Evolutionary conservation across 768 basidiomycete species (phyloP).

Genomic region (Amanita pseudoporphyria): DNA sequence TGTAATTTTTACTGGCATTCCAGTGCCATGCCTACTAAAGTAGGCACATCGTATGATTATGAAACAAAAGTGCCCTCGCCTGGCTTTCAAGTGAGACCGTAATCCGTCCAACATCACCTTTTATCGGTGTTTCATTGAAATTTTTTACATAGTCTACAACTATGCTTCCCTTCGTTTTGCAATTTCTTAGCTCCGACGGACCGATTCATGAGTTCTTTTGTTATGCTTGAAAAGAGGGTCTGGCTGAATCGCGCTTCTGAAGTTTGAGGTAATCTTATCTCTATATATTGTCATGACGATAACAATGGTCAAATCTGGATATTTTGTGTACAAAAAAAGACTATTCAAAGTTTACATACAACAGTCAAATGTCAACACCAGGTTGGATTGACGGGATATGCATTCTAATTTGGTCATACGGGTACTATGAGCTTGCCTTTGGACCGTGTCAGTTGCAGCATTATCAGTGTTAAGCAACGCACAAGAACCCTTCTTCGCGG

Average conservation of each 20-base stretch:
- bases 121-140: constrained; percentile 11
- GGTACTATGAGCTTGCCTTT: no score
- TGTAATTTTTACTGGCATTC: constrained; percentile 9
- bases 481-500: no score
- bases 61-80: constrained; percentile 28
- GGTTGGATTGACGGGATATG: no score
- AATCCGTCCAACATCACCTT: constrained; percentile 45
- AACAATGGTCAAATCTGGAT: constrained; percentile 49
- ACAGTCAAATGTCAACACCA: no score
- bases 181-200: constrained; percentile 16
- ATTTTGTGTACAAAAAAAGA: no score
- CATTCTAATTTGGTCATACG: no score
- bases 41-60: background rate
- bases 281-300: constrained; percentile 51
- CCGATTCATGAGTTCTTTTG: constrained; percentile 13
- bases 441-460: no score
- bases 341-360: no score
- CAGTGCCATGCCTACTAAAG: constrained; percentile 37
- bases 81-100: constrained; percentile 52
- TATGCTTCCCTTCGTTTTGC: constrained; percentile 30
- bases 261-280: constrained; percentile 21
- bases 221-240: constrained; percentile 12
- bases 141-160: constrained; percentile 42
- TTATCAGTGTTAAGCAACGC: no score
- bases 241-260: constrained; percentile 11